Evolutionary conservation across 2,329 filamentous ascomycete genomes (phyloP).

Genomic region (Cadophora luteo-olivacea): DNA sequence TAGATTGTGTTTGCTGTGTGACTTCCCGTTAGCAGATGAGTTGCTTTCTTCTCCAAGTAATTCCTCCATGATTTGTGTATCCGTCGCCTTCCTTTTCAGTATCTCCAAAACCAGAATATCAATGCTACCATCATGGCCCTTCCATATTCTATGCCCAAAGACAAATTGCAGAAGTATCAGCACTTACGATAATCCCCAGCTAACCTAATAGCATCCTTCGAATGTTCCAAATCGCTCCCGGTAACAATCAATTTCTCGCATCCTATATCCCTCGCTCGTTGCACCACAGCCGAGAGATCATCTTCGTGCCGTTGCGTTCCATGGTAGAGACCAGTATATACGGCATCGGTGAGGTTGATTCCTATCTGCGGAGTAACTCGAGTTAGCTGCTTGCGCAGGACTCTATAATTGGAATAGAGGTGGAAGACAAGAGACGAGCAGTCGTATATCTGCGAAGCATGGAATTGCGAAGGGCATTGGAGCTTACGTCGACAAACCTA

Average conservation of each 20-base stretch:
- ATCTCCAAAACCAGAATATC: background rate
- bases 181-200: conserved; percentile 75
- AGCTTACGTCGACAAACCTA: conserved; percentile 65
- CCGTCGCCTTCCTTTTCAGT: background rate
- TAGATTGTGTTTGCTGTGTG: conserved; percentile 65
- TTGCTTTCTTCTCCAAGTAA: background rate
- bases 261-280: conserved; percentile 77
- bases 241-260: conserved; percentile 93
- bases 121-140: too few relatives aligned
- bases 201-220: conserved; percentile 74
- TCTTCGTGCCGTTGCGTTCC: conserved; percentile 77
- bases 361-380: conserved; percentile 62
- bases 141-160: too few relatives aligned
- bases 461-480: background rate
- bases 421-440: background rate
- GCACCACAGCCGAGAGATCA: conserved; percentile 78
- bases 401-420: background rate
- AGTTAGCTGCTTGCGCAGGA: conserved; percentile 4
- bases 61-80: too few relatives aligned
- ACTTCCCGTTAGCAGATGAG: background rate
- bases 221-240: conserved; percentile 84
- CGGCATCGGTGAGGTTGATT: conserved; percentile 93
- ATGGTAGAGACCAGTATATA: conserved; percentile 85
- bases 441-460: background rate
- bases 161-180: background rate